Evolutionary conservation across 768 basidiomycete species (phyloP).

Genomic region (Candolleomyces eurysporus): DNA sequence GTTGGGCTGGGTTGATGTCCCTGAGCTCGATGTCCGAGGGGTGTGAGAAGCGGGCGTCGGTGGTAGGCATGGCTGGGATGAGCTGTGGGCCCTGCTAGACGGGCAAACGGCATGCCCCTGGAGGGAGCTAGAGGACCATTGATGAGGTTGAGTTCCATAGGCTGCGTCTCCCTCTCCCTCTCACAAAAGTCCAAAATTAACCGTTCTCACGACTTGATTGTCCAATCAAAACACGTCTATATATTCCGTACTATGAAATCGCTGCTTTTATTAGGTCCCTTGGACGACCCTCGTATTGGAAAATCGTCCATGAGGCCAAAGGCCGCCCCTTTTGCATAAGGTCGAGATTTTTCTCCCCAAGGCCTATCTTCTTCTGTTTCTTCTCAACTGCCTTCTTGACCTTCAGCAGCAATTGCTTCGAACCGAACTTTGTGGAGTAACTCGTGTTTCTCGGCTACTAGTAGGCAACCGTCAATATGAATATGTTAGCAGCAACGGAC

Average conservation of each 20-base stretch:
- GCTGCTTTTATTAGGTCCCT: too few species aligned
- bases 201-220: neutral
- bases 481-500: slow-evolving; percentile 39
- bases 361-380: slow-evolving; percentile 53
- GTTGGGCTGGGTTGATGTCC: slow-evolving; percentile 6
- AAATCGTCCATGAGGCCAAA: too few species aligned
- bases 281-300: too few species aligned
- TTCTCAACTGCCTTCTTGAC: slow-evolving; percentile 89
- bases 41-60: neutral
- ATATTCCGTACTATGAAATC: neutral
- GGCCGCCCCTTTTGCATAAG: too few species aligned
- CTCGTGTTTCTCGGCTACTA: slow-evolving; percentile 68
- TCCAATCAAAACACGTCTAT: slow-evolving; percentile 2
- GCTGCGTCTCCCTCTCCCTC: neutral
- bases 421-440: slow-evolving; percentile 73
- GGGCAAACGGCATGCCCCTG: neutral
- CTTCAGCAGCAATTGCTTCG: slow-evolving; percentile 71
- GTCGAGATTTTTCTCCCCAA: too few species aligned
- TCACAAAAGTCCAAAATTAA: slow-evolving; percentile 6
- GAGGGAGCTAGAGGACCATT: neutral
- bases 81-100: neutral
- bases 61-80: neutral
- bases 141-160: neutral
- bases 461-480: slow-evolving; percentile 16
- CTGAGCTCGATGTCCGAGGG: neutral